These are phyloP conservation scores for Monosporozyma unispora DNA, from an alignment of 805 yeast genomes.

Conservation along the genomic window DNA sequence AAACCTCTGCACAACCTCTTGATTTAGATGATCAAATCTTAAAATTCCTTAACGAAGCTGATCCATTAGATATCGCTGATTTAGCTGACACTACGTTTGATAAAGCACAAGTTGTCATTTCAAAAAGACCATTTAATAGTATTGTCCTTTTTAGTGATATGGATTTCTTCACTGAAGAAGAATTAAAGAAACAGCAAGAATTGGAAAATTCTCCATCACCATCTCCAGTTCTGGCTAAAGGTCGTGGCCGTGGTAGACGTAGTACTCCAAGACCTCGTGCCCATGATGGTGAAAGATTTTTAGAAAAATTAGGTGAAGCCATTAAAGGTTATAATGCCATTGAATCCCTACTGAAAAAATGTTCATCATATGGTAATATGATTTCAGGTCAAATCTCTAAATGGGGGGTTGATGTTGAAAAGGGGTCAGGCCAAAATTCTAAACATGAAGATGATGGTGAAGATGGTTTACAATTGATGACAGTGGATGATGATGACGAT, in stretches of 20 bases:
- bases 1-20: conserved; percentile 17
- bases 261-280: conserved; percentile 37
- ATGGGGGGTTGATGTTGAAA: conserved; percentile 84
- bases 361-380: conserved; percentile 65
- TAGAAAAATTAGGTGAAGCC: conserved; percentile 60
- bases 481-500: conserved; percentile 27
- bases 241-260: conserved; percentile 13
- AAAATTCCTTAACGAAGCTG: conserved; percentile 71
- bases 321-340: conserved; percentile 89
- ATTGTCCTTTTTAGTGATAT: conserved; percentile 52
- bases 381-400: conserved; percentile 63
- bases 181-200: conserved; percentile 17
- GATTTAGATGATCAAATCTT: conserved; percentile 58
- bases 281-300: conserved; percentile 62
- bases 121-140: conserved; percentile 58
- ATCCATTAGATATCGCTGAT: conserved; percentile 68
- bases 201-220: conserved; percentile 3
- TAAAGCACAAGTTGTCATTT: conserved; percentile 55
- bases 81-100: conserved; percentile 62
- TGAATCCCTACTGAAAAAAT: conserved; percentile 77
- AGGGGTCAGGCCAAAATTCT: conserved; percentile 36
- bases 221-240: conserved; percentile 18
- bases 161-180: conserved; percentile 38
- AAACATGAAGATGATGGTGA: conserved; percentile 7
- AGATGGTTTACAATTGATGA: conserved; percentile 11